These are phyloP conservation scores for Metarhizium guizhouense DNA, from an alignment of 2,329 filamentous ascomycete genomes.

Conservation along the genomic window DNA sequence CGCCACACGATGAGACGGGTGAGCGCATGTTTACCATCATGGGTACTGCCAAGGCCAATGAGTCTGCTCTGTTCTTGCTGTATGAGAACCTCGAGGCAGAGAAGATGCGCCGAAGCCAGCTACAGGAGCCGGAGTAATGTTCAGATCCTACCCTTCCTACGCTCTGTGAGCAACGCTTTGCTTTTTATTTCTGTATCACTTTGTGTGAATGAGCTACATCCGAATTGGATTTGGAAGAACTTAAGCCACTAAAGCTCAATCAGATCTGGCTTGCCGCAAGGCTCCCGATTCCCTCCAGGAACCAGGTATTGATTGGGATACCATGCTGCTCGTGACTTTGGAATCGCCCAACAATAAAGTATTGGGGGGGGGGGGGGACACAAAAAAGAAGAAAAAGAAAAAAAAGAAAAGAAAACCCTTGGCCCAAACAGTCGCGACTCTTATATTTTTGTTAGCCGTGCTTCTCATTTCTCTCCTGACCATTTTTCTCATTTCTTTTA, in stretches of 20 bases:
- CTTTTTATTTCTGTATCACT: conserved; percentile 17
- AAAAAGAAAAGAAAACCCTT: background rate
- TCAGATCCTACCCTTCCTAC: conserved; percentile 4
- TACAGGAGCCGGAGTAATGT: conserved; percentile 44
- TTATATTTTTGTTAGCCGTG: conserved; percentile 12
- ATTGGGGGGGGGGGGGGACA: background rate
- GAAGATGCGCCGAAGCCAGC: conserved; percentile 94
- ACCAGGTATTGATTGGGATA: conserved; percentile 25
- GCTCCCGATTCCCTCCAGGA: conserved; percentile 39
- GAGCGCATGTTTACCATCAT: conserved; percentile 99
- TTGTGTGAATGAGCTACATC: conserved; percentile 24
- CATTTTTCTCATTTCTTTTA: conserved; percentile 3
- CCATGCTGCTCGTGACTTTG: background rate
- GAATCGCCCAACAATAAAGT: background rate
- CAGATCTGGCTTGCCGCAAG: conserved; percentile 58
- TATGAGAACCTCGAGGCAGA: conserved; percentile 99
- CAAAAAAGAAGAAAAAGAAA: background rate
- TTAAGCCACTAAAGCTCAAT: conserved; percentile 32
- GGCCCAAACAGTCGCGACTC: conserved; percentile 13
- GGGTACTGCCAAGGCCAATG: conserved; percentile 86
- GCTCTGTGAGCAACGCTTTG: conserved; percentile 19
- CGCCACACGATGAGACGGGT: conserved; percentile 91
- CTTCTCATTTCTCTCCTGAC: conserved; percentile 15
- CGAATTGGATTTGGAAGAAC: conserved; percentile 40
- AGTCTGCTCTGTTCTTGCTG: conserved; percentile 88